Evolutionary conservation across 495 filamentous ascomycete genomes (phyloP).

Genomic region (Clavariopsis aquatica): DNA sequence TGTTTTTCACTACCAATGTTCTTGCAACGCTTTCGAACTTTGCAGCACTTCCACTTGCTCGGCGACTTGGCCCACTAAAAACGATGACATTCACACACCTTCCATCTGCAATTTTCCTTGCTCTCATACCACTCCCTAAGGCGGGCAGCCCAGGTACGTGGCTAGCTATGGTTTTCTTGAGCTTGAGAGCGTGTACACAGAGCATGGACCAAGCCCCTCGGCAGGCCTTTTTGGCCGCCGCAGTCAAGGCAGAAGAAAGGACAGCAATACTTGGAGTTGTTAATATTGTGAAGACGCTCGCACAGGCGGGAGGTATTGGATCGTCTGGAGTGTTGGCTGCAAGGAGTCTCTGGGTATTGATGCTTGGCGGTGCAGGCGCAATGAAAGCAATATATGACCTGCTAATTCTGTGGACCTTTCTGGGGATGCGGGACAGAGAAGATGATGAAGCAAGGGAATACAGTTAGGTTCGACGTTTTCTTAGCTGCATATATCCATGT

Average conservation of each 20-base stretch:
- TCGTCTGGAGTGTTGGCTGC: slow-evolving; percentile 7
- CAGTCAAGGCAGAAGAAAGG: slow-evolving; percentile 7
- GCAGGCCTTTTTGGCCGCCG: slow-evolving; percentile 19
- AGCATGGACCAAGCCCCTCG: slow-evolving; percentile 17
- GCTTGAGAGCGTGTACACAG: slow-evolving; percentile 1
- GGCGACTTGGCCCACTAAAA: slow-evolving; percentile 6
- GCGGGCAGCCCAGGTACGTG: not conserved
- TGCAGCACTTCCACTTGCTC: not conserved
- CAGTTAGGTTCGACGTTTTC: no score
- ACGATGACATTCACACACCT: slow-evolving; percentile 18
- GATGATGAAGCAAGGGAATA: not conserved
- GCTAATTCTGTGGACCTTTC: slow-evolving; percentile 17
- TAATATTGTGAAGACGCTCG: slow-evolving; percentile 22
- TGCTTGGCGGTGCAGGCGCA: slow-evolving; percentile 13
- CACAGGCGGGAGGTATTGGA: slow-evolving; percentile 13
- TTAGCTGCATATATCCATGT: no score
- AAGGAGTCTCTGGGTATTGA: not conserved
- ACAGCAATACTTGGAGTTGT: slow-evolving; percentile 24
- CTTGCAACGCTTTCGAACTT: slow-evolving; percentile 4
- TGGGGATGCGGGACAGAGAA: slow-evolving; percentile 14
- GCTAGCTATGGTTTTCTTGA: slow-evolving; percentile 8
- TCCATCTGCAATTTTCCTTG: slow-evolving; percentile 11
- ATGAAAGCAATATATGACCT: slow-evolving; percentile 27
- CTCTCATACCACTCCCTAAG: slow-evolving; percentile 3
- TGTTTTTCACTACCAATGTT: not conserved